A percentile compares a stretch with the other conserved stretches of the same genome.
phyloP scores from a whole-genome alignment of 441 rosid species.

The Kokia cookei region DNA sequence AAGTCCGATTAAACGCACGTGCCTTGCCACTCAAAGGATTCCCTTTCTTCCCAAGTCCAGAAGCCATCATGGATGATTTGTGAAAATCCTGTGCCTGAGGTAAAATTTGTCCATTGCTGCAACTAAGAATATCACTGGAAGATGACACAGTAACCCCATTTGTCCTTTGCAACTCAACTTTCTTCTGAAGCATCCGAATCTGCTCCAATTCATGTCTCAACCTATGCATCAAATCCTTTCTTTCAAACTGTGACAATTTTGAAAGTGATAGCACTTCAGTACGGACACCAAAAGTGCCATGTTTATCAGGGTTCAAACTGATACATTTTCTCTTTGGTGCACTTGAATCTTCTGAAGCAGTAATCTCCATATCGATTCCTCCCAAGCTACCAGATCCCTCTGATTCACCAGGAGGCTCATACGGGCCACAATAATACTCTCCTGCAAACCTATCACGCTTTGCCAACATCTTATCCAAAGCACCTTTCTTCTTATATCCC shows the following conservation, averaged over 20 bases:
- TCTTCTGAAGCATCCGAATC: slow-evolving; percentile 39
- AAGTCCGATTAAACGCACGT: slow-evolving; percentile 33
- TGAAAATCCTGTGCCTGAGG: slow-evolving; percentile 21
- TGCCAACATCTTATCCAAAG: slow-evolving; percentile 38
- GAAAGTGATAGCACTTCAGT: slow-evolving; percentile 43
- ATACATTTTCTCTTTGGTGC: slow-evolving; percentile 44
- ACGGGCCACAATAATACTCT: slow-evolving; percentile 39
- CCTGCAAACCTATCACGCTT: slow-evolving; percentile 48
- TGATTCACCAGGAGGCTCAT: slow-evolving; percentile 46
- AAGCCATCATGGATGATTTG: slow-evolving; percentile 34
- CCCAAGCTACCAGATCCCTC: slow-evolving; percentile 65
- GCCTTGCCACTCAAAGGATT: slow-evolving; percentile 27
- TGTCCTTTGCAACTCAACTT: slow-evolving; percentile 37
- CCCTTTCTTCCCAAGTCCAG: slow-evolving; percentile 41
- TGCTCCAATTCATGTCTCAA: slow-evolving; percentile 50
- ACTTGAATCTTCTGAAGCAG: slow-evolving; percentile 56
- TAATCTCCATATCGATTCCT: slow-evolving; percentile 45
- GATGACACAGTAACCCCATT: slow-evolving; percentile 38
- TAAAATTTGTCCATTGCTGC: slow-evolving; percentile 32
- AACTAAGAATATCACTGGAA: slow-evolving; percentile 45
- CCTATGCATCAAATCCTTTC: slow-evolving; percentile 40
- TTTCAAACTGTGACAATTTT: slow-evolving; percentile 36
- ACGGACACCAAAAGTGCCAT: slow-evolving; percentile 40
- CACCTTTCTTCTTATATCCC: slow-evolving; percentile 4
- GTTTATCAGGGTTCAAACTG: slow-evolving; percentile 40